These are phyloP conservation scores for Hypoxylon sp. DNA, from an alignment of 2,329 filamentous ascomycete genomes.

Conservation along the genomic window DNA sequence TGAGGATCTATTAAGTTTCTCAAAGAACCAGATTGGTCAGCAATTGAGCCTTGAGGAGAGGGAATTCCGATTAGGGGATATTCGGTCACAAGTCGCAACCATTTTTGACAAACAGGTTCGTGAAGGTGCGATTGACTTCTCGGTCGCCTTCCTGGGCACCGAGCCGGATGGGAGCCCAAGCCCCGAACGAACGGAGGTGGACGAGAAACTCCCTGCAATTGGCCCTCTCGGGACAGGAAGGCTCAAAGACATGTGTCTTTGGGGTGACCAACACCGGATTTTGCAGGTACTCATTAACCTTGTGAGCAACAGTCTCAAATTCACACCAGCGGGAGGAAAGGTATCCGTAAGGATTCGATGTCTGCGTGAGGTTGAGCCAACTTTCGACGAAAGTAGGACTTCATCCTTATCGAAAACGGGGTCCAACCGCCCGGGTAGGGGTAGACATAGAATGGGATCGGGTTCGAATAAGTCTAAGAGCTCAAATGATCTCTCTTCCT, in stretches of 20 bases:
- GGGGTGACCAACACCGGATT: constrained; percentile 93
- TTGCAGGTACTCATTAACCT: constrained; percentile 95
- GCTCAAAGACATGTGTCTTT: constrained; percentile 87
- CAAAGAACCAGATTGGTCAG: constrained; percentile 94
- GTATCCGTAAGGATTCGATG: constrained; percentile 85
- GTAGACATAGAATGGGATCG: constrained; percentile 64
- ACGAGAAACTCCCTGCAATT: constrained; percentile 66
- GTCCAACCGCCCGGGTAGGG: constrained; percentile 60
- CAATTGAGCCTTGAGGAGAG: constrained; percentile 85
- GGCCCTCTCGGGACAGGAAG: constrained; percentile 77
- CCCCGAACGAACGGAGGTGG: constrained; percentile 56
- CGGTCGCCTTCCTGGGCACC: constrained; percentile 77
- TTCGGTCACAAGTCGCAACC: constrained; percentile 84
- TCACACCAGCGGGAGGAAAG: constrained; percentile 82
- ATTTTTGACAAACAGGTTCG: constrained; percentile 93
- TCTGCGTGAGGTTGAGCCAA: constrained; percentile 69
- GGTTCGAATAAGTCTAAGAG: constrained; percentile 66
- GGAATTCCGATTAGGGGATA: constrained; percentile 87
- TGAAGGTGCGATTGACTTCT: constrained; percentile 82
- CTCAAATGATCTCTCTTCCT: constrained; percentile 59
- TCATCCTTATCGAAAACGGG: constrained; percentile 67
- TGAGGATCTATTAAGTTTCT: constrained; percentile 92
- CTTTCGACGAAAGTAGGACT: constrained; percentile 64
- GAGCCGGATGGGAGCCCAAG: constrained; percentile 54
- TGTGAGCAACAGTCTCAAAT: constrained; percentile 92